Evolutionary conservation across 371 early-diverging fungal species (phyloP), one percentile per base, ranked within the genome.

Genomic region (Mucor saturninus): DNA sequence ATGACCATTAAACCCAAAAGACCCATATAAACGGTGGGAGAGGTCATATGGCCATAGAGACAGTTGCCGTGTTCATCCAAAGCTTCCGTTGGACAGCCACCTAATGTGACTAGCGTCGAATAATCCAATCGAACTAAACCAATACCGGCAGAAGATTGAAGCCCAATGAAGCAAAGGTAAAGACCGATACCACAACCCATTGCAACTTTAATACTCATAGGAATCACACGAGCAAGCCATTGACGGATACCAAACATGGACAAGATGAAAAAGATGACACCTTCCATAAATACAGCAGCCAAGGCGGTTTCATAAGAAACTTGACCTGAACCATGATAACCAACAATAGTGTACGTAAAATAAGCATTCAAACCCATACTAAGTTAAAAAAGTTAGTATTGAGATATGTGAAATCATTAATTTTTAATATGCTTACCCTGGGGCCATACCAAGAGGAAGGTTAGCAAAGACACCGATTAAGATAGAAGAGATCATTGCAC

Each of bases 341-440:
- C 93, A 15, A 93, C 91, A 13, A 92, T 88, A 0, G 86, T 90
- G 64, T 91, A 92, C 1, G 91, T 86, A 65, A 93, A 91, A 69
- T 91, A 93, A 56, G 91, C 91, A 67, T 89, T 92, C 48, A 92
- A 75, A 37, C 93, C 93, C 90, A 93, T 88, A 56, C 69, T 66
- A 45, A 7, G 42, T 6, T 3, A 26, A 39, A n/a, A 6, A 13
- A 35, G 7, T 56, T 14, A 54, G 38, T 31, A 31, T 35, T 9
- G 42, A 28, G 21, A 28, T 30, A 13, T 4, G 53, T 46, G 38
- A 42, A 6, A 40, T 9, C 53, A 37, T n/a, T 54, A 26, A 50
- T 50, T 9, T 50, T 50, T 50, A 50, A 21, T 3, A 30, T 11
- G 31, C 51, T 56, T 56, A 66, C 66, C 90, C 91, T 35, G 92